Evolutionary conservation across 164 flowering plant genomes (phyloP), one percentile per base, ranked within the genome.

Genomic region (Brasenia schreberi): DNA sequence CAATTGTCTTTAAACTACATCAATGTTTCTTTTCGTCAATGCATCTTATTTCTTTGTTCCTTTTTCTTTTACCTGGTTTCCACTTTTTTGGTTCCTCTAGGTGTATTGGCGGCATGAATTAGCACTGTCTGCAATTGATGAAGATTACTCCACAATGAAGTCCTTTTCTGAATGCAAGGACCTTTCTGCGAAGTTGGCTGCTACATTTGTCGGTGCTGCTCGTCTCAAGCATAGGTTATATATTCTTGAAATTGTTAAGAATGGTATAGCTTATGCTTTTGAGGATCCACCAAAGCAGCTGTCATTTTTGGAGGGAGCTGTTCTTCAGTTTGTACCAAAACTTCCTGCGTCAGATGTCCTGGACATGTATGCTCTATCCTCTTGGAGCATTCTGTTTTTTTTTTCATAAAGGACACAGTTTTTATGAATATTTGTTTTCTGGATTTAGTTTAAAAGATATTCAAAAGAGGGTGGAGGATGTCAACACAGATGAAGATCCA

Each of bases 401-500:
- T 61, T 18, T 5, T 9, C 10, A 18, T 61, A 18, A 12, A 11
- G 63, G 9, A 18, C 9, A 60, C 5, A 2, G 12, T 11, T 61
- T 19, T 61, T 18, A 16, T 61, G 18, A 61, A 3, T 61, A 18
- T 7, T 61, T 4, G 11, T 61, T 18, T 23, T 70, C 67, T 73
- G 66, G 64, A 61, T 43, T n/a, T 74, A 94, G 99, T 75, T 67
- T 89, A 43, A 86, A 81, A 77, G 85, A 84, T 70, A 90, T 92
- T 53, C 84, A 92, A 70, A 82, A 77, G 66, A 78, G 84, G 73
- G 78, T 88, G 0, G 91, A 82, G 72, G 78, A 86, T 69, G 82
- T 87, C 27, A 83, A 90, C 72, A 88, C 88, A 5, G 96, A 91
- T 75, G 96, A 87, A 77, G 89, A 95, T 83, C 99, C 99, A 62